Conservation (phyloP, 768 basidiomycete genomes). For the Lactarius evosmus region DNA sequence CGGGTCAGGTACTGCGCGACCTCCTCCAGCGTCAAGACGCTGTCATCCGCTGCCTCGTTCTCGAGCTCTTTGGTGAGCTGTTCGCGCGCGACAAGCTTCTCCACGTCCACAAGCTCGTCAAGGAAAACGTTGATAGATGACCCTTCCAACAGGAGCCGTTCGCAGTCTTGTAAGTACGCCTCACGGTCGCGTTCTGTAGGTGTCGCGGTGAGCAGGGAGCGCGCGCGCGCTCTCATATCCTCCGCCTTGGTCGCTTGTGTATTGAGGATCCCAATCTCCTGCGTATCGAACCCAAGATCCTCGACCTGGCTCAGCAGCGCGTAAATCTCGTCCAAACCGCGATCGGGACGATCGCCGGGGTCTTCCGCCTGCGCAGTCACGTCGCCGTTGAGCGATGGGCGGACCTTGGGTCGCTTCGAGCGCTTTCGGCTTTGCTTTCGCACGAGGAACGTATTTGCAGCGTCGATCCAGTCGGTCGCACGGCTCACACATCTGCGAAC, state of each 20-base stretch:
- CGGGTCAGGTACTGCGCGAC: conserved; percentile 69
- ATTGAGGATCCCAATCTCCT: conserved; percentile 61
- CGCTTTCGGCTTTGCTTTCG: conserved; percentile 80
- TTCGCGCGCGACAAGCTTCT: conserved; percentile 77
- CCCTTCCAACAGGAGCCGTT: conserved; percentile 62
- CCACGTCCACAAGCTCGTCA: conserved; percentile 72
- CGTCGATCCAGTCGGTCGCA: conserved; percentile 87
- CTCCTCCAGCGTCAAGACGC: conserved; percentile 67
- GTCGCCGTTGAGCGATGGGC: conserved; percentile 38
- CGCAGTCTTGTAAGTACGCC: conserved; percentile 64
- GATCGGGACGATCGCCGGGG: conserved; percentile 65
- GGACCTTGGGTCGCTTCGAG: conserved; percentile 54
- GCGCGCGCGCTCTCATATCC: conserved; percentile 56
- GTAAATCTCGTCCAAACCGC: conserved; percentile 67
- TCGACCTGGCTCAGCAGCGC: conserved; percentile 69
- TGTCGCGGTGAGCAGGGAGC: conserved; percentile 46
- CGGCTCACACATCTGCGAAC: conserved; percentile 76
- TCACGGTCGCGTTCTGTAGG: conserved; percentile 47
- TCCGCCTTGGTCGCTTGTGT: conserved; percentile 60
- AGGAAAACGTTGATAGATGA: conserved; percentile 80
- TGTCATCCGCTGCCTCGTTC: conserved; percentile 62
- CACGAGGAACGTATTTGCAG: conserved; percentile 71
- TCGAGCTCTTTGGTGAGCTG: conserved; percentile 74
- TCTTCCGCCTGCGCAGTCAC: conserved; percentile 47
- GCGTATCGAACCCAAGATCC: conserved; percentile 77